Conservation (phyloP, 257 asterid genomes). For the Nicotiana paniculata region DNA sequence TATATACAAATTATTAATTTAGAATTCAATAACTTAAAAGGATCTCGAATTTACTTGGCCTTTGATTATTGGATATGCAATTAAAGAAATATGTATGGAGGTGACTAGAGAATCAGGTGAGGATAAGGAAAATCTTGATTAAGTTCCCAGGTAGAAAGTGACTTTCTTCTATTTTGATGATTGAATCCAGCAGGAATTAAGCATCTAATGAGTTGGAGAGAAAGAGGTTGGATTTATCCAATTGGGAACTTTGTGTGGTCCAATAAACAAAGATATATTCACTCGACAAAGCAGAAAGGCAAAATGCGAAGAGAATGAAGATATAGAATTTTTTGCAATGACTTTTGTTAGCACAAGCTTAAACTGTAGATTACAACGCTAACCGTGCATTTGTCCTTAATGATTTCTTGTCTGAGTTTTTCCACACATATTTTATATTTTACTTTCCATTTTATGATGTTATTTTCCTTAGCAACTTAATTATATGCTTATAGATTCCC, state of each 20-base stretch:
- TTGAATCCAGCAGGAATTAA: constrained; percentile 14
- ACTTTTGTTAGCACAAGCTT: neutral
- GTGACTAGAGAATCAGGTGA: neutral
- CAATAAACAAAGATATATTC: constrained; percentile 16
- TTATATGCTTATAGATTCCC: neutral
- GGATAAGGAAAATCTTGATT: constrained; percentile 20
- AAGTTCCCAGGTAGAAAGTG: constrained; percentile 11
- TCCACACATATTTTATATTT: neutral
- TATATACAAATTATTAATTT: too few species aligned
- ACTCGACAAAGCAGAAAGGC: neutral
- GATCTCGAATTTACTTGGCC: too few species aligned
- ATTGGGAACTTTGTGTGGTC: constrained; percentile 38
- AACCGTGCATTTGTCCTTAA: too few species aligned
- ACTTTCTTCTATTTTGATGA: neutral
- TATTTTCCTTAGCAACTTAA: too few species aligned
- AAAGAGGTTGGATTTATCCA: constrained; percentile 56
- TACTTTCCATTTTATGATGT: too few species aligned
- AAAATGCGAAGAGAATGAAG: constrained; percentile 19
- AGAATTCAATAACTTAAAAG: too few species aligned
- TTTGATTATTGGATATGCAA: neutral
- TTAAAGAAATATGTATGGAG: neutral
- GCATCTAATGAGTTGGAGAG: constrained; percentile 57
- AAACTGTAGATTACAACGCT: too few species aligned
- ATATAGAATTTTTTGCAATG: constrained; percentile 22
- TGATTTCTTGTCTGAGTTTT: neutral